Base-by-base conservation (phyloP, 164 flowering plant species). In the Dillenia suffruticosa region DNA sequence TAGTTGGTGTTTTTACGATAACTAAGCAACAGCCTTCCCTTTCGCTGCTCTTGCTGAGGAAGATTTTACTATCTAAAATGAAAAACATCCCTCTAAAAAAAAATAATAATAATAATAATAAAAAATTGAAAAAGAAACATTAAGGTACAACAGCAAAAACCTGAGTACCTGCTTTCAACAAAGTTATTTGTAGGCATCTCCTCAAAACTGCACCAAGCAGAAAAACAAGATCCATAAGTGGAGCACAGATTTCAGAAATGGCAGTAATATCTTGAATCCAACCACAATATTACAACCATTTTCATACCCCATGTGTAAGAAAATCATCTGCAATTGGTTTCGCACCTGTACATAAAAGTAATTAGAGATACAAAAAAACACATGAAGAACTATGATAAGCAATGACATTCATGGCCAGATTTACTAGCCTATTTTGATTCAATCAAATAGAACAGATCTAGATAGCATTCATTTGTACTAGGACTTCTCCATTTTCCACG, bases 101-200 rank as follows among this genome's bases (percentile, higher is more conserved):
- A 24, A 46, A 53, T 17, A 60, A 44, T 10, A 10, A 22, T 10
- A 51, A n/a, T 1, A 56, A 49, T 48, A 13, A n/a, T 1, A 66
- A 16, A 15, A 1, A 40, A 44, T n/a, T n/a, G 54, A 12, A 50
- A 1, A 50, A 10, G 52, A 51, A 44, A 7, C 2, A 43, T 43
- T 45, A 26, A 26, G 40, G 40, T 26, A 2, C 40, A 26, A 26
- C 40, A 26, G 40, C 5, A 26, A 26, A 32, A 32, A 32, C 40
- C 40, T 32, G 40, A 32, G 6, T 71, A 92, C 96, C 98, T 86
- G 89, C 92, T 89, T 63, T 94, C 99, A 40, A 91, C 96, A 80
- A 61, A 94, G 67, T 84, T 89, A 70, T 89, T 86, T 55, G 99
- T 94, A 44, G 97, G 96, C 99, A 94, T 91, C 79, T 91, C 97